phyloP scores from a whole-genome alignment of 2,329 filamentous ascomycete genomes.

The Lachnellula occidentalis region DNA sequence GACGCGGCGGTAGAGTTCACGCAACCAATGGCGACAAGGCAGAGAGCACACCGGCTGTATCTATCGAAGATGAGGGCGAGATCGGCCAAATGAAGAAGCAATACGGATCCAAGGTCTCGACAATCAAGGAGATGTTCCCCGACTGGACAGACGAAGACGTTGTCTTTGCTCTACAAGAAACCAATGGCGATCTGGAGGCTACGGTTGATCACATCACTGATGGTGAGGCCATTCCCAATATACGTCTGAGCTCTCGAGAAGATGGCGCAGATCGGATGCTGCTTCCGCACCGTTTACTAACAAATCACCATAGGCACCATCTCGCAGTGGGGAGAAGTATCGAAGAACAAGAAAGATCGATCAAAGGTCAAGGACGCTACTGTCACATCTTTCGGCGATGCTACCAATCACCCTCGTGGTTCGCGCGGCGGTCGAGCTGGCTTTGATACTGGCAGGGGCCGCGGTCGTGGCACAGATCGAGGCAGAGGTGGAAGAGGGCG shows the following conservation, averaged over 20 bases:
- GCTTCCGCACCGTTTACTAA: conserved; percentile 3
- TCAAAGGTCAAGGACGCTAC: conserved; percentile 60
- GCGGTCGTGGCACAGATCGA: conserved; percentile 57
- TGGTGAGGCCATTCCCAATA: conserved; percentile 44
- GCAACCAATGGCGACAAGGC: conserved; percentile 69
- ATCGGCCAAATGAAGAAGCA: conserved; percentile 88
- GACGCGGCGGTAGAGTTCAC: conserved; percentile 60
- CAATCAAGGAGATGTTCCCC: conserved; percentile 88
- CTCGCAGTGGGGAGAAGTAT: conserved; percentile 80
- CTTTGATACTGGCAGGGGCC: conserved; percentile 55
- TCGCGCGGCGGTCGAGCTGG: conserved; percentile 54
- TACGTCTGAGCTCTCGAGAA: not conserved
- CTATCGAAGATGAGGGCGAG: conserved; percentile 79
- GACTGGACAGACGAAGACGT: conserved; percentile 96
- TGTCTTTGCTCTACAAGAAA: conserved; percentile 87
- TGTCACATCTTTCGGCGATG: conserved; percentile 47
- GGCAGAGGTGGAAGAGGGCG: conserved; percentile 53
- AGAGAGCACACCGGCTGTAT: conserved; percentile 51
- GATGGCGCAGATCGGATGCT: conserved; percentile 4
- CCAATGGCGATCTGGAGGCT: conserved; percentile 68
- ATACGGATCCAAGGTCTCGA: conserved; percentile 71
- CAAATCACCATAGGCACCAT: conserved; percentile 54
- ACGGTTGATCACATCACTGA: conserved; percentile 76
- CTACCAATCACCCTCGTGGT: conserved; percentile 40
- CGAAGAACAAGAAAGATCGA: conserved; percentile 71